Conservation (phyloP, 176 grass and related monocot species). For the Miscanthus lutarioriparius region DNA sequence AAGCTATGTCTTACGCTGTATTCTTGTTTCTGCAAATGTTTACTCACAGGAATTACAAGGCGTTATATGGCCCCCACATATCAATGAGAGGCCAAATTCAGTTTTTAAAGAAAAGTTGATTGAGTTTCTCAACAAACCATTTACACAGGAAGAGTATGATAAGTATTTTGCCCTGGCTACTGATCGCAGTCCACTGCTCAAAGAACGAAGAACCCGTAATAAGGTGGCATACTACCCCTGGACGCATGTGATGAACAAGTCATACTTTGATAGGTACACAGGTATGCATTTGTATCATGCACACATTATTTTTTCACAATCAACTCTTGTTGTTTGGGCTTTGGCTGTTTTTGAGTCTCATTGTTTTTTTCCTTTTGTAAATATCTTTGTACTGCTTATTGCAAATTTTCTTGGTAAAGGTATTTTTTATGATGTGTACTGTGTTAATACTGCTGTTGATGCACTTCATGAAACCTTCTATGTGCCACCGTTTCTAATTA, state of each 20-base stretch:
- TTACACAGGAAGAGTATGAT: conserved; percentile 53
- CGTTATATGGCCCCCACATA: conserved; percentile 52
- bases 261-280: conserved; percentile 66
- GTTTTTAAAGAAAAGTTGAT: conserved; percentile 57
- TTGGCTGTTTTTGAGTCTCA: not conserved
- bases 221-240: conserved; percentile 24
- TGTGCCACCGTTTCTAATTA: not conserved
- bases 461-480: not conserved
- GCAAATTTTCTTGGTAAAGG: not conserved
- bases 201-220: conserved; percentile 44
- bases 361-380: not conserved
- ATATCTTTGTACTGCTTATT: conserved; percentile 1
- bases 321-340: conserved; percentile 23
- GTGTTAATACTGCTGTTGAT: not conserved
- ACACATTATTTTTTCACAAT: not conserved
- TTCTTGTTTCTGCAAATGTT: conserved; percentile 20
- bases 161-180: conserved; percentile 34
- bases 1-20: not conserved
- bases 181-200: conserved; percentile 25
- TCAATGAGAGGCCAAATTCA: conserved; percentile 53
- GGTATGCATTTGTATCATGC: conserved; percentile 48
- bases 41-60: conserved; percentile 31
- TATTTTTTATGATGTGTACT: not conserved
- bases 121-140: conserved; percentile 52
- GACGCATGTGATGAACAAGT: conserved; percentile 41